Evolutionary conservation across 192 early-diverging fungal genomes (phyloP).

Genomic region (Kappamyces sp.): DNA sequence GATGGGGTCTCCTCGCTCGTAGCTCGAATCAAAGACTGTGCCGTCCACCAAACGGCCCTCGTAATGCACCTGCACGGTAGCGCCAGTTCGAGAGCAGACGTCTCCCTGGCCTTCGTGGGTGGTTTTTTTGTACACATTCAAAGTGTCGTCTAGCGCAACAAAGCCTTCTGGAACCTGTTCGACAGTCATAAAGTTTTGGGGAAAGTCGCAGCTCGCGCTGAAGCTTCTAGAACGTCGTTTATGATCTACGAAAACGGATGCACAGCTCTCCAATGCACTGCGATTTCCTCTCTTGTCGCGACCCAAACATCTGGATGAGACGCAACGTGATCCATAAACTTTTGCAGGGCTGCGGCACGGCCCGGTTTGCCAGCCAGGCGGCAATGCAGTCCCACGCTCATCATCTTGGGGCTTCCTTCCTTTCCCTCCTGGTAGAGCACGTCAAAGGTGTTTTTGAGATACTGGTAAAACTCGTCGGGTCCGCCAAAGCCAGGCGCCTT

Average conservation of each 20-base stretch:
- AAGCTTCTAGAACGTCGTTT: background rate
- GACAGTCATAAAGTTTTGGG: too few species aligned
- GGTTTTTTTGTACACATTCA: conserved; percentile 13
- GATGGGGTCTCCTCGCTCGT: conserved; percentile 48
- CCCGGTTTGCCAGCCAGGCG: conserved; percentile 46
- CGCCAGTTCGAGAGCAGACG: background rate
- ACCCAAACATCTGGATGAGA: conserved; percentile 42
- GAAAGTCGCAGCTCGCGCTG: too few species aligned
- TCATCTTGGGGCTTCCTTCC: conserved; percentile 34
- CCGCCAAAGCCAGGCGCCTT: conserved; percentile 46
- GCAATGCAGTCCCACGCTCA: conserved; percentile 49
- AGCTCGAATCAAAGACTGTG: conserved; percentile 31
- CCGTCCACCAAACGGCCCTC: conserved; percentile 28
- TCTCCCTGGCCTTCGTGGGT: conserved; percentile 5
- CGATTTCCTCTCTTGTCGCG: conserved; percentile 44
- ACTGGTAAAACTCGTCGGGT: conserved; percentile 37
- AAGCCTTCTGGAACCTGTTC: conserved; percentile 14
- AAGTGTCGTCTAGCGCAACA: conserved; percentile 11
- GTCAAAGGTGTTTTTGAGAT: conserved; percentile 50
- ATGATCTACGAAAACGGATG: conserved; percentile 12
- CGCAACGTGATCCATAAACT: conserved; percentile 45
- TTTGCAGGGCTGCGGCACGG: conserved; percentile 28
- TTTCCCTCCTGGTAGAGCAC: conserved; percentile 40
- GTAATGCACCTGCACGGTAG: conserved; percentile 36
- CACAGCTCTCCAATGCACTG: conserved; percentile 35